phyloP scores from a whole-genome alignment of 1,284 basidiomycete species.

The Heterobasidion irregulare region DNA sequence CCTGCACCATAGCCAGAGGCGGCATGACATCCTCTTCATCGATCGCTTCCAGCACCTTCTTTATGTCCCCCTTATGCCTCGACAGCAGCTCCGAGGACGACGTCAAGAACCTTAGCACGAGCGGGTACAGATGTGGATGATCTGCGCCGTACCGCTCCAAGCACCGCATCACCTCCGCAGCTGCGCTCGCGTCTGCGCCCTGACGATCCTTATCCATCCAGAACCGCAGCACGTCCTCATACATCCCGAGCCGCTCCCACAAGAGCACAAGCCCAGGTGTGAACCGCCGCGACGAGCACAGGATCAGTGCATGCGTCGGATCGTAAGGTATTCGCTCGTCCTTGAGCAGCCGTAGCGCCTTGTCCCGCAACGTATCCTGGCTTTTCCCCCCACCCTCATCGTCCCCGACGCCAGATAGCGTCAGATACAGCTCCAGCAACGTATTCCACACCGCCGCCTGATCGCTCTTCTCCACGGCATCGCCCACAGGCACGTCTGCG shows the following conservation, averaged over 20 bases:
- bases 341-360: constrained; percentile 64
- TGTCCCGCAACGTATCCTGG: constrained; percentile 31
- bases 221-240: constrained; percentile 89
- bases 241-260: constrained; percentile 94
- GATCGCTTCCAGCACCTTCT: constrained; percentile 65
- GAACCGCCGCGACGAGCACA: constrained; percentile 82
- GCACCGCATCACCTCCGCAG: constrained; percentile 63
- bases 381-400: constrained; percentile 11
- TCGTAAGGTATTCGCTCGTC: constrained; percentile 75
- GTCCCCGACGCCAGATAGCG: constrained; percentile 26
- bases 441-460: constrained; percentile 95
- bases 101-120: constrained; percentile 88
- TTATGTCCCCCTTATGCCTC: constrained; percentile 67
- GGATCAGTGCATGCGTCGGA: constrained; percentile 83
- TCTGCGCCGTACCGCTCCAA: constrained; percentile 68
- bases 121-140: constrained; percentile 75
- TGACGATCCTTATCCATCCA: constrained; percentile 72
- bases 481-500: constrained; percentile 29
- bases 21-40: constrained; percentile 79
- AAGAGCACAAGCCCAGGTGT: constrained; percentile 81
- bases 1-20: constrained; percentile 83
- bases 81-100: constrained; percentile 64
- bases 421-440: constrained; percentile 87
- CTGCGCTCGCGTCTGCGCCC: constrained; percentile 34
- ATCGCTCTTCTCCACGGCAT: constrained; percentile 55